phyloP scores from a whole-genome alignment of 2,329 filamentous ascomycete genomes.

The Davidsoniella eucalypti region DNA sequence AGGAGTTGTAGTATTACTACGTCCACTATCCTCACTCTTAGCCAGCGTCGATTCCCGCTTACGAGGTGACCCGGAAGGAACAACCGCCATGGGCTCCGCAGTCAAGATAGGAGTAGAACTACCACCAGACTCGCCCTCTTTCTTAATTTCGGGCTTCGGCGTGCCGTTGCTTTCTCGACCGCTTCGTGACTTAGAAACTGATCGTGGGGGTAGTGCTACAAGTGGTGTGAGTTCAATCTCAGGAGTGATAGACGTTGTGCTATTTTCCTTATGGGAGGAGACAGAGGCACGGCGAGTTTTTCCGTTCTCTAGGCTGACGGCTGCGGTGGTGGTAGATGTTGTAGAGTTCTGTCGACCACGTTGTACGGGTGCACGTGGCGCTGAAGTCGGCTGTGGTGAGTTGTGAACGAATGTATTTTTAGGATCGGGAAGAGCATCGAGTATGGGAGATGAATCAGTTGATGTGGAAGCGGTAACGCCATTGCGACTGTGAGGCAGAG shows the following conservation, averaged over 20 bases:
- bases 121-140: slow-evolving; percentile 33
- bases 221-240: slow-evolving; percentile 21
- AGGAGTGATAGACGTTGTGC: slow-evolving; percentile 24
- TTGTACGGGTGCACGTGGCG: slow-evolving; percentile 47
- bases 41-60: slow-evolving; percentile 8
- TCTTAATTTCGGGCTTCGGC: slow-evolving; percentile 19
- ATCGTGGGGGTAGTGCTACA: slow-evolving; percentile 16
- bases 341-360: slow-evolving; percentile 62
- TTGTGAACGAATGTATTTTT: slow-evolving; percentile 24
- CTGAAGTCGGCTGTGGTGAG: slow-evolving; percentile 17
- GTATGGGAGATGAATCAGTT: slow-evolving; percentile 58
- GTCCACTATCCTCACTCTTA: slow-evolving; percentile 8
- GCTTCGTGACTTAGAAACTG: slow-evolving; percentile 14
- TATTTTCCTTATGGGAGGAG: slow-evolving; percentile 44
- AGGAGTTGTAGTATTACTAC: slow-evolving; percentile 22
- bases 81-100: slow-evolving; percentile 15
- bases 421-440: slow-evolving; percentile 49
- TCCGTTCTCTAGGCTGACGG: slow-evolving; percentile 27
- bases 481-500: slow-evolving; percentile 19
- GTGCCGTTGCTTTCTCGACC: slow-evolving; percentile 17
- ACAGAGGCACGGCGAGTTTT: slow-evolving; percentile 41
- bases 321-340: slow-evolving; percentile 27
- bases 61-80: slow-evolving; percentile 2
- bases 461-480: slow-evolving; percentile 42
- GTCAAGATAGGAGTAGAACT: slow-evolving; percentile 16